Evolutionary conservation across 2,329 filamentous ascomycete species (phyloP).

Genomic region (Penicillium brasilianum): DNA sequence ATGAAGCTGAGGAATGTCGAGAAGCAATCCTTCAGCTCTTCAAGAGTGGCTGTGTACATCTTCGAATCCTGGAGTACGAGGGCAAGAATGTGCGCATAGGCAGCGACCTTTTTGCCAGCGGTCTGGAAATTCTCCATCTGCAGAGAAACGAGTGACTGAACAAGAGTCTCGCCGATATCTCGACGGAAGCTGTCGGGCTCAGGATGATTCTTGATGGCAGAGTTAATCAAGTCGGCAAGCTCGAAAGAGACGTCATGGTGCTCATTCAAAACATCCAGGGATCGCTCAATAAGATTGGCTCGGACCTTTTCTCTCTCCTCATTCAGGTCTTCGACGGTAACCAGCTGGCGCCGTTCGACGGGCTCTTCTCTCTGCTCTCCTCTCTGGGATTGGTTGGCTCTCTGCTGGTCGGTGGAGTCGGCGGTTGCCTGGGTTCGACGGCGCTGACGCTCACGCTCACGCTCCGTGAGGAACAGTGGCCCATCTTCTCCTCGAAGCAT

Average conservation of each 20-base stretch:
- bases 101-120: slow-evolving; percentile 74
- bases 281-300: slow-evolving; percentile 81
- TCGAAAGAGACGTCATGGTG: slow-evolving; percentile 91
- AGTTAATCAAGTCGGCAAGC: slow-evolving; percentile 81
- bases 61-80: slow-evolving; percentile 80
- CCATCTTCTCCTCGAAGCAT: slow-evolving; percentile 31
- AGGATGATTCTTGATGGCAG: slow-evolving; percentile 67
- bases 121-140: slow-evolving; percentile 62
- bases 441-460: slow-evolving; percentile 15
- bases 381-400: slow-evolving; percentile 23
- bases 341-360: slow-evolving; percentile 38
- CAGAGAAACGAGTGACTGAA: slow-evolving; percentile 77
- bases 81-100: slow-evolving; percentile 89
- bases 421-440: slow-evolving; percentile 23
- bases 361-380: slow-evolving; percentile 12
- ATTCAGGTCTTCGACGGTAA: slow-evolving; percentile 78
- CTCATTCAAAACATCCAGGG: slow-evolving; percentile 84
- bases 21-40: slow-evolving; percentile 77
- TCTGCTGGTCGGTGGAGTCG: slow-evolving; percentile 21
- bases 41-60: slow-evolving; percentile 79
- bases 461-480: slow-evolving; percentile 27
- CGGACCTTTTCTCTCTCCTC: slow-evolving; percentile 74
- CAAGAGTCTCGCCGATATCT: slow-evolving; percentile 81
- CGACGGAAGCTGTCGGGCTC: slow-evolving; percentile 64
- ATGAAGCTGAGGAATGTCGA: slow-evolving; percentile 78